Evolutionary conservation across 352 stramenopile genomes (phyloP), one percentile per base, ranked within the genome.

Genomic region (Pythium insidiosum): DNA sequence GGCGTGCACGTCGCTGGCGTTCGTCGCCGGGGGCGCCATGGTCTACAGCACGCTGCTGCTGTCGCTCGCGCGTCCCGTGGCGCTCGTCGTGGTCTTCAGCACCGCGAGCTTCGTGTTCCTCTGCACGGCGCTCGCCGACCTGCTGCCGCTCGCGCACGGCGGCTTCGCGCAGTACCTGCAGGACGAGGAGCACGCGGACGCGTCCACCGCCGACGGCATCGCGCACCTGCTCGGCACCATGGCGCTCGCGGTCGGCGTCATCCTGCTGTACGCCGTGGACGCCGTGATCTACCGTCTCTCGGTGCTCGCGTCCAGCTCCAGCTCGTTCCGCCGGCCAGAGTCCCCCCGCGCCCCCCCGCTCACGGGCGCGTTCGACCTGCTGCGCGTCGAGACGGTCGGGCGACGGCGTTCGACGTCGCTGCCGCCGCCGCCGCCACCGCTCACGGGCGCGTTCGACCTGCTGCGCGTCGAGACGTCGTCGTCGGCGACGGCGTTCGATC

Each of bases 31-130:
- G 13, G 53, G 47, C n/a, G 24, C 42, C 16, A 56, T 62, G 53
- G 53, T 62, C 47, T 62, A 53, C 47, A 62, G 53, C 47, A 47
- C 47, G n/a, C 10, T 46, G 26, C 35, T 56, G 24, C 47, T 56
- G 24, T 53, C 53, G 5, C 36, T 56, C 1, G 53, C 53, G 16
- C 42, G 39, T 30, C 53, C 53, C 13, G 42, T 56, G 6, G 30
- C 42, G 19, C 47, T 62, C n/a, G 42, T 56, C 22, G 28, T 62
- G n/a, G n/a, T 62, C n/a, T 53, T 62, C 31, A 50, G 42, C n/a
- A 52, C 43, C 5, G 52, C 53, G 11, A 56, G 36, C 43, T 56
- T 56, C 33, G 23, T 62, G 16, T 62, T 62, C 31, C n/a, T 62
- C 30, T 35, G 28, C 25, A 22, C 35, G 6, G 47, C 53, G 20